Percentiles rank a stretch among this genome's conserved stretches.
Evolutionary conservation across 164 flowering plant genomes (phyloP).

Genomic region (Berberis vulgaris): DNA sequence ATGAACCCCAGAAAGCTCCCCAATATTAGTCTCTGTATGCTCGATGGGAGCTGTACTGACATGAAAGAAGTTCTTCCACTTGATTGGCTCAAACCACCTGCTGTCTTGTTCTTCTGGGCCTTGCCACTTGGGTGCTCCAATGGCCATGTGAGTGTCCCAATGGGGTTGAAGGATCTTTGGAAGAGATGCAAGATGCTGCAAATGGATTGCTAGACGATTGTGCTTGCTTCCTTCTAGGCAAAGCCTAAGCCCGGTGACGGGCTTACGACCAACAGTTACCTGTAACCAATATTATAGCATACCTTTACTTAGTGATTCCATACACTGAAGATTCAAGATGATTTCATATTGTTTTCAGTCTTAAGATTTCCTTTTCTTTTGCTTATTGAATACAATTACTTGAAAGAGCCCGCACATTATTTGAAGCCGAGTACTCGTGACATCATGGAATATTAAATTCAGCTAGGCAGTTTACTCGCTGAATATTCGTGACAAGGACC

Average conservation of each 20-base stretch:
- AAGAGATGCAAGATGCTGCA: slow-evolving; percentile 84
- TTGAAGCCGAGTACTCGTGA: too few relatives aligned
- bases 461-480: too few relatives aligned
- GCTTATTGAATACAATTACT: too few relatives aligned
- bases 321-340: background rate
- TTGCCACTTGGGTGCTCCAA: slow-evolving; percentile 95
- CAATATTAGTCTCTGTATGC: slow-evolving; percentile 73
- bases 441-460: too few relatives aligned
- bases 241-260: slow-evolving; percentile 90
- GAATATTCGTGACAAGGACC: too few relatives aligned
- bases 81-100: slow-evolving; percentile 96
- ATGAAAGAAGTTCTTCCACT: slow-evolving; percentile 98
- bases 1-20: slow-evolving; percentile 93
- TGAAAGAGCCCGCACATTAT: too few relatives aligned
- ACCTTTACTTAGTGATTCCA: background rate
- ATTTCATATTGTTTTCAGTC: too few relatives aligned
- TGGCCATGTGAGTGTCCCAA: slow-evolving; percentile 83
- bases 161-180: slow-evolving; percentile 95
- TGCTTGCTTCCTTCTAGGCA: slow-evolving; percentile 78
- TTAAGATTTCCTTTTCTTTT: too few relatives aligned
- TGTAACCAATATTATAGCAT: slow-evolving; percentile 23
- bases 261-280: slow-evolving; percentile 95
- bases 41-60: slow-evolving; percentile 98
- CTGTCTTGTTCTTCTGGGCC: slow-evolving; percentile 99
- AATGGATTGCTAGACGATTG: slow-evolving; percentile 73